These are phyloP conservation scores for Cyanidium caldarium DNA, from an alignment of 23 red algal species.

Conservation along the genomic window DNA sequence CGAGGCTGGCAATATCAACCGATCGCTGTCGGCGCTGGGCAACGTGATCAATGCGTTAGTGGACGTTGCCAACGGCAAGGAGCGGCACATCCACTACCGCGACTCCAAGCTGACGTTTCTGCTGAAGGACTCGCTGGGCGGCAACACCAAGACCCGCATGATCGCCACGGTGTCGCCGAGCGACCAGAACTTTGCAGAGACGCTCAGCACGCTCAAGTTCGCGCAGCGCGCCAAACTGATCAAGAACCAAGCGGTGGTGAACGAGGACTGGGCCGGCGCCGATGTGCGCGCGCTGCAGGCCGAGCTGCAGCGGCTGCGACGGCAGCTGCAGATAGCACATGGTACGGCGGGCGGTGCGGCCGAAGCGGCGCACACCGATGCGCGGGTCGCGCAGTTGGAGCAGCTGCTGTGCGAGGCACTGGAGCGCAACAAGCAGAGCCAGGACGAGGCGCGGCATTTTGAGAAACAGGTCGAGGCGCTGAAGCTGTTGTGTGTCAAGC, in stretches of 20 bases:
- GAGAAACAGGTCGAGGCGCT: neutral
- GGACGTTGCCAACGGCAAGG: constrained; percentile 14
- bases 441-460: neutral
- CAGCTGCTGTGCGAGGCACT: neutral
- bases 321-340: neutral
- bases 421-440: neutral
- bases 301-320: neutral
- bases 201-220: constrained; percentile 83
- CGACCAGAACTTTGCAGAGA: constrained; percentile 63
- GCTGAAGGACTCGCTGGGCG: constrained; percentile 82
- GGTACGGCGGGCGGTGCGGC: neutral
- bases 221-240: constrained; percentile 76
- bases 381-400: neutral
- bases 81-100: constrained; percentile 81
- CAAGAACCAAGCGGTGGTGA: constrained; percentile 52
- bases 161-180: constrained; percentile 64
- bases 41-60: constrained; percentile 93
- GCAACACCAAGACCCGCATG: constrained; percentile 72
- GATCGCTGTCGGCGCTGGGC: constrained; percentile 65
- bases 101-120: constrained; percentile 94
- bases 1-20: constrained; percentile 93
- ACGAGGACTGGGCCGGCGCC: constrained; percentile 22
- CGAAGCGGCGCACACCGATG: neutral
- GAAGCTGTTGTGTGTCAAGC: neutral
- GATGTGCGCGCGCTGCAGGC: neutral